Base-by-base conservation (phyloP, 2,329 filamentous ascomycete species). In the Talaromyces sp. region DNA sequence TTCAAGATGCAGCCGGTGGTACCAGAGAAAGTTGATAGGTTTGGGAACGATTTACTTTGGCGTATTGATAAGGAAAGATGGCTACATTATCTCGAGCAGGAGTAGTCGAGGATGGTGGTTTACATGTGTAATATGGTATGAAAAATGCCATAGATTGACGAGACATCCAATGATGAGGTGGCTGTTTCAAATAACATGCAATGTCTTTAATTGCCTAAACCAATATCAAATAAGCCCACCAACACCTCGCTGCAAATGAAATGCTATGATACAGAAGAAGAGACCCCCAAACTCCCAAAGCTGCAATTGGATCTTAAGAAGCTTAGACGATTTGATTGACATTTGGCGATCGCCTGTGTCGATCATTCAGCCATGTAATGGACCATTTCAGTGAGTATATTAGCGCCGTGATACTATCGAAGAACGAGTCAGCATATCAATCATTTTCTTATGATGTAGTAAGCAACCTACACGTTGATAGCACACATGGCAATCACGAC, bases 401-500 rank as follows among this genome's bases (percentile, higher is more conserved):
- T 17, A 54, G 35, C 31, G 50, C 9, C 3, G 50, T 54, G n/a
- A 54, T 35, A 3, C 50, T 54, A 22, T 35, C 11, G 2, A 54
- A 33, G 9, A 35, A 6, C 17, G 3, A 19, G 17, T 54, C 3
- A 54, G 50, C 6, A 35, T 54, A 6, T 17, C 17, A 25, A 13
- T 50, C 45, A 49, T 50, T 31, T 17, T 13, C 5, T 31, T 8
- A n/a, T 9, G 17, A 31, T 25, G 5, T 7, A 25, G 5, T 35
- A 19, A 31, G 10, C 6, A 54, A 35, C 50, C 35, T n/a, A 54
- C 50, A 54, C 27, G 31, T 35, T 54, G 27, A 54, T 37, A 35
- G 41, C 63, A 27, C 57, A 65, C 63, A 65, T 47, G 27, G 47
- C 56, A 22, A 61, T 22, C 3, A 41, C n/a, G 19, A 52, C 62